Evolutionary conservation across 2,329 filamentous ascomycete species (phyloP).

Genomic region (Fusarium protoensiforme): DNA sequence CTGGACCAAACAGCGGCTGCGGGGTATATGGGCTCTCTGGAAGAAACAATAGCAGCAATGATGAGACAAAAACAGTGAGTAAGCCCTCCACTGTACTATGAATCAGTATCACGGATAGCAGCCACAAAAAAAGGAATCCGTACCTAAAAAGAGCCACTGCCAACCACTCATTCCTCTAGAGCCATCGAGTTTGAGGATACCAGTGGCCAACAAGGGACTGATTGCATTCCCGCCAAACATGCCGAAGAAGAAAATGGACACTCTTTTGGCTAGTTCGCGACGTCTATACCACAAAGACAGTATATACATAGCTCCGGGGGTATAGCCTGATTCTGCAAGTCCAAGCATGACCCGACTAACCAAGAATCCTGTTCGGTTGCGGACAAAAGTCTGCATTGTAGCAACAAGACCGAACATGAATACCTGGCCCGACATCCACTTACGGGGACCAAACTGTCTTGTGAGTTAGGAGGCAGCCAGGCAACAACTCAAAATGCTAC

Average conservation of each 20-base stretch:
- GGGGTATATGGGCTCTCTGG: slow-evolving; percentile 3
- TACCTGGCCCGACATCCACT: slow-evolving; percentile 62
- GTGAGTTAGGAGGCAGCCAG: not conserved
- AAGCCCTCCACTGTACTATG: slow-evolving; percentile 53
- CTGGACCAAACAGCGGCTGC: not conserved
- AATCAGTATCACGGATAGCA: not conserved
- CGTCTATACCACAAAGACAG: slow-evolving; percentile 63
- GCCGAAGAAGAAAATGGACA: slow-evolving; percentile 64
- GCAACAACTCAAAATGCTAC: not conserved
- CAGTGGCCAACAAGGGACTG: slow-evolving; percentile 60
- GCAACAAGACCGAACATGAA: slow-evolving; percentile 60
- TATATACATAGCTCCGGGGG: slow-evolving; percentile 62
- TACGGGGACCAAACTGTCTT: slow-evolving; percentile 26
- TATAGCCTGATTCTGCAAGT: slow-evolving; percentile 62
- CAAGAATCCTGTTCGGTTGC: slow-evolving; percentile 57
- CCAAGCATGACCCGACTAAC: slow-evolving; percentile 57
- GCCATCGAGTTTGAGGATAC: slow-evolving; percentile 58
- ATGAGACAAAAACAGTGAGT: not conserved
- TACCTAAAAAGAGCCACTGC: slow-evolving; percentile 64
- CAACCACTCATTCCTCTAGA: slow-evolving; percentile 55
- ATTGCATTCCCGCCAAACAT: slow-evolving; percentile 64
- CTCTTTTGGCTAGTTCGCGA: slow-evolving; percentile 56
- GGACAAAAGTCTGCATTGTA: slow-evolving; percentile 56
- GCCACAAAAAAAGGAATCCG: not conserved
- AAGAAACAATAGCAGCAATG: not conserved